phyloP scores from a whole-genome alignment of 768 basidiomycete genomes.

The Psilocybe tampanensis region DNA sequence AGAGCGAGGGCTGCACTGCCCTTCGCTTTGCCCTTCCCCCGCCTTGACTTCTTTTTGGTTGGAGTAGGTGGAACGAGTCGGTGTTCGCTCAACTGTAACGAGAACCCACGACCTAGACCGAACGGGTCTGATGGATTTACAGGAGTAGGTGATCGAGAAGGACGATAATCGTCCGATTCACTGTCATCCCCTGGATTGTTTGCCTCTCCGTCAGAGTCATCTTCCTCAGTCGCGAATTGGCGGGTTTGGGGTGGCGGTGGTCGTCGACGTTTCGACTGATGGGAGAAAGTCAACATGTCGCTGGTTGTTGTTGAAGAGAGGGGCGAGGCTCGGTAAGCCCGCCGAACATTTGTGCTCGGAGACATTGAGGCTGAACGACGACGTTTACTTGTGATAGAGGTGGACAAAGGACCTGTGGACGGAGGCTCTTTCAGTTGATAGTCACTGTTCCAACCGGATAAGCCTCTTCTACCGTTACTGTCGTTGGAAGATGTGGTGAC shows the following conservation, averaged over 20 bases:
- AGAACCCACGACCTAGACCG: neutral
- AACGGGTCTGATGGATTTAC: neutral
- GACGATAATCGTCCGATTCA: constrained; percentile 32
- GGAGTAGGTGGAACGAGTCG: constrained; percentile 15
- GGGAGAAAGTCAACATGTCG: neutral
- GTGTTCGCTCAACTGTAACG: constrained; percentile 11
- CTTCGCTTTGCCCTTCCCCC: constrained; percentile 32
- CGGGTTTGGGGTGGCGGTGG: neutral
- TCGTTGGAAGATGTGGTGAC: constrained; percentile 4
- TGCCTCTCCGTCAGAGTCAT: constrained; percentile 18
- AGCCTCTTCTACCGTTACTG: constrained; percentile 6
- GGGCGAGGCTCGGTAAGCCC: neutral
- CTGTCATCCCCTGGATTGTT: constrained; percentile 28
- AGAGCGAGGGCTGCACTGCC: constrained; percentile 36
- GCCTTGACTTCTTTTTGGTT: constrained; percentile 22
- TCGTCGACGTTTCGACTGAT: neutral
- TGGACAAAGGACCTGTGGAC: neutral
- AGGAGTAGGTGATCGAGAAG: constrained; percentile 28
- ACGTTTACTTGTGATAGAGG: constrained; percentile 2
- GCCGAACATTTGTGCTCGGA: neutral
- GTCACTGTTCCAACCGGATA: constrained; percentile 17
- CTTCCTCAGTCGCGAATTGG: neutral
- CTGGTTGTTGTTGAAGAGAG: neutral
- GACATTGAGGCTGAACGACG: constrained; percentile 7
- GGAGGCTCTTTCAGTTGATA: neutral